These are phyloP conservation scores for Bombardia bombarda DNA, from an alignment of 495 filamentous ascomycete species.

Conservation along the genomic window DNA sequence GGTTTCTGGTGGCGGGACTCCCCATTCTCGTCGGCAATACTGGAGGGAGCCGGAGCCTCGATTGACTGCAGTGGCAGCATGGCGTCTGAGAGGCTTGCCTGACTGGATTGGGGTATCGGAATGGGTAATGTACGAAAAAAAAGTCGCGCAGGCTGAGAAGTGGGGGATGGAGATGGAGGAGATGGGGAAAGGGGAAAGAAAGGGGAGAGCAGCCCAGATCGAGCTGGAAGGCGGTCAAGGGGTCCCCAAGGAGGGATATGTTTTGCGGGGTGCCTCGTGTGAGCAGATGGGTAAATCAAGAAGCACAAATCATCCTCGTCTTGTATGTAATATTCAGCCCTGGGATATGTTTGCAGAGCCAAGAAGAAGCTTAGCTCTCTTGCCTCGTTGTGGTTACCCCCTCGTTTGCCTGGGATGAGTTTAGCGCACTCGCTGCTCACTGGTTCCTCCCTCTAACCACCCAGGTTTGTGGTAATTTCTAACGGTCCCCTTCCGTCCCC, in stretches of 20 bases:
- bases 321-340: slow-evolving; percentile 14
- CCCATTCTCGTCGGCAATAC: slow-evolving; percentile 36
- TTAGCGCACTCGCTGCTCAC: not conserved
- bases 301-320: slow-evolving; percentile 15
- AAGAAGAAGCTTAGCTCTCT: not conserved
- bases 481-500: not conserved
- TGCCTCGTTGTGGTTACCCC: not conserved
- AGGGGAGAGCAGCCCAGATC: slow-evolving; percentile 13
- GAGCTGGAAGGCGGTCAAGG: slow-evolving; percentile 6
- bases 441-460: not conserved
- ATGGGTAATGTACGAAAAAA: slow-evolving; percentile 17
- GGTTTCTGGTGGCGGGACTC: slow-evolving; percentile 44
- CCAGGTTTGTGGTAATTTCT: too few species aligned
- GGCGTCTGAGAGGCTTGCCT: slow-evolving; percentile 19
- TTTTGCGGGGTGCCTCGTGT: slow-evolving; percentile 20
- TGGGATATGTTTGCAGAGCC: not conserved
- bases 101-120: slow-evolving; percentile 33
- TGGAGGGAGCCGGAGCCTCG: slow-evolving; percentile 33
- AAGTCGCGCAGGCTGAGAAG: slow-evolving; percentile 15
- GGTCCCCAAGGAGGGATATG: too few species aligned
- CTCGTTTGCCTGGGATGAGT: not conserved
- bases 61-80: slow-evolving; percentile 44
- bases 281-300: slow-evolving; percentile 14
- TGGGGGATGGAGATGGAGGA: slow-evolving; percentile 10
- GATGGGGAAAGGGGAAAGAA: slow-evolving; percentile 16